Evolutionary conservation across 257 asterid species (phyloP).

Genomic region (Ophiorrhiza pumila): DNA sequence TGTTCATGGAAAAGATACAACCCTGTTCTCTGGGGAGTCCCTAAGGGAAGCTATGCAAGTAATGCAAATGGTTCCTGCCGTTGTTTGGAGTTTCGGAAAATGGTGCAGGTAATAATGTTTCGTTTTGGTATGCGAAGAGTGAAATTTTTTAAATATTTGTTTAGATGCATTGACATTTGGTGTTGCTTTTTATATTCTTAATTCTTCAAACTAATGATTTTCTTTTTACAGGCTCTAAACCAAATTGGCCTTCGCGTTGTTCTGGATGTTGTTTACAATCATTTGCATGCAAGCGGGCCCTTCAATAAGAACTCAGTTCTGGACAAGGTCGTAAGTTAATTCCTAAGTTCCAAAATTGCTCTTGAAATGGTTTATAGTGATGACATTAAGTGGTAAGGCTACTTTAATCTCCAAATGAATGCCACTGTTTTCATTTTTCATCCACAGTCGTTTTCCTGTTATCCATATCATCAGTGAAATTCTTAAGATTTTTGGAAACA

Average conservation of each 20-base stretch:
- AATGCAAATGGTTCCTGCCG: conserved; percentile 81
- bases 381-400: neutral
- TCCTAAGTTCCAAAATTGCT: conserved; percentile 1
- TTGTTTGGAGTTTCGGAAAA: conserved; percentile 75
- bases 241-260: conserved; percentile 77
- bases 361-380: neutral
- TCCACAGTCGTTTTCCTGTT: neutral
- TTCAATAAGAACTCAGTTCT: conserved; percentile 58
- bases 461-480: neutral
- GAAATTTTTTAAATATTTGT: neutral
- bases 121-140: conserved; percentile 10
- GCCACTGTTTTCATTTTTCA: neutral
- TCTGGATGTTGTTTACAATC: conserved; percentile 92
- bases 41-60: conserved; percentile 91
- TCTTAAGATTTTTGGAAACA: neutral
- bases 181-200: conserved; percentile 6
- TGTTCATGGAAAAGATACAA: conserved; percentile 59
- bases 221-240: conserved; percentile 68
- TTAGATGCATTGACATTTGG: neutral
- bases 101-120: conserved; percentile 73
- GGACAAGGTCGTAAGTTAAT: conserved; percentile 65
- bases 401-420: conserved; percentile 6
- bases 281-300: conserved; percentile 86
- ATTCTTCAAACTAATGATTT: neutral
- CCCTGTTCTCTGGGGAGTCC: conserved; percentile 96